Base-by-base conservation (phyloP, 495 filamentous ascomycete species). In the Amphirosellinia nigrospora region DNA sequence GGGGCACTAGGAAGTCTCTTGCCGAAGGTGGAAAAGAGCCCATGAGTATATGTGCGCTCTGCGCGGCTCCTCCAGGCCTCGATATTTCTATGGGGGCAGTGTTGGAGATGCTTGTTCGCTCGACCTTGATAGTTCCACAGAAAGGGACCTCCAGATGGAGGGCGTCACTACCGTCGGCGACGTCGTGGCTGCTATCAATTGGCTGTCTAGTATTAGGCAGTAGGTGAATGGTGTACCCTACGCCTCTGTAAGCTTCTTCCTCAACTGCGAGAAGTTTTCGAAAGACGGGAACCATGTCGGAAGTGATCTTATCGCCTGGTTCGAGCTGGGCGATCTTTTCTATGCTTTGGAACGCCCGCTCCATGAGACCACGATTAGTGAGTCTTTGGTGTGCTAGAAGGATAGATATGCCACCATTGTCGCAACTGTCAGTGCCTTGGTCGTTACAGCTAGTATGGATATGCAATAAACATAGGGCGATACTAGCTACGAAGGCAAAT, bases 331-430 rank as follows among this genome's bases (percentile, higher is more conserved):
- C 71, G 26, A 78, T 75, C 5, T 68, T 64, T 34, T 82, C 76
- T 69, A 85, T 78, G 43, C 74, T 75, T n/a, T 78, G 78, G 1
- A 82, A 72, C 3, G 78, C 73, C 21, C 76, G 77, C 68, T 87
- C 83, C 64, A 85, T 76, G 19, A 82, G 73, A 4, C 77, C 82
- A n/a, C 82, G 79, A 61, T 86, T 83, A 56, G 78, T 76, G 0
- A 72, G 73, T 1, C 82, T 79, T 55, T 81, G 81, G 60, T 86
- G 81, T 2, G 71, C 76, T 16, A 86, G 75, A 30, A 76, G 63
- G 56, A 80, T 75, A 36, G 77, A 70, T n/a, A 70, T 67, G 41
- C 58, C 28, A 30, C 69, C 39, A 32, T 53, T 16, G 13, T 73
- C 56, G 16, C 34, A 26, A 64, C 15, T 19, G 41, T 26, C 21